A percentile compares a stretch with the other conserved stretches of the same genome.
Evolutionary conservation across 805 yeast genomes (phyloP).

Genomic region (Candida incommunis): DNA sequence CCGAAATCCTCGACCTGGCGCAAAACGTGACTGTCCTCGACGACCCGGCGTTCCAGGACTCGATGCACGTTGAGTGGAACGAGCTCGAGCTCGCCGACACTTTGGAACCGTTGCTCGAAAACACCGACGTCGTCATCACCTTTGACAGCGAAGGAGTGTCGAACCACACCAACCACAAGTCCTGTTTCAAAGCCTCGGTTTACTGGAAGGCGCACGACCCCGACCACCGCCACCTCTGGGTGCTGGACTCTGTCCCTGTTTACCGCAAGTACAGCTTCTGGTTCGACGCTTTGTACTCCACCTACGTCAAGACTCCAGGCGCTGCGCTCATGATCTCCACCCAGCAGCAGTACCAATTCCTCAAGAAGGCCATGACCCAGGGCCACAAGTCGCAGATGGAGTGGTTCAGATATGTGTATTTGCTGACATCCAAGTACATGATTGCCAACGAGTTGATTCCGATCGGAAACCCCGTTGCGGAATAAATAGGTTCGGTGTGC

Average conservation of each 20-base stretch:
- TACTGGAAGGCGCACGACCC: constrained; percentile 26
- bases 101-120: constrained; percentile 20
- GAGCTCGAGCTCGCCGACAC: constrained; percentile 24
- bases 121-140: constrained; percentile 38
- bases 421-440: constrained; percentile 61
- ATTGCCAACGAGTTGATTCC: constrained; percentile 43
- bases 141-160: constrained; percentile 80
- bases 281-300: constrained; percentile 19
- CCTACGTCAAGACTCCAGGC: constrained; percentile 7
- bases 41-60: constrained; percentile 42
- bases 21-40: constrained; percentile 32
- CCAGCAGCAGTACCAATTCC: constrained; percentile 16
- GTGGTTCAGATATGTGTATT: constrained; percentile 91
- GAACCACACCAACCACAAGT: constrained; percentile 69
- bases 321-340: constrained; percentile 9
- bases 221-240: constrained; percentile 27
- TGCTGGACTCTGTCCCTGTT: constrained; percentile 20
- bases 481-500: too few species aligned
- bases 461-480: too few species aligned
- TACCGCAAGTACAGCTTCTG: constrained; percentile 22
- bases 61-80: constrained; percentile 59
- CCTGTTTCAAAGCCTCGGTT: not conserved
- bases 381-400: constrained; percentile 87
- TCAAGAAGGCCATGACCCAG: constrained; percentile 59
- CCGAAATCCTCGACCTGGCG: constrained; percentile 37